Base-by-base conservation (phyloP, 257 asterid species). In the Solanum lignicaule region DNA sequence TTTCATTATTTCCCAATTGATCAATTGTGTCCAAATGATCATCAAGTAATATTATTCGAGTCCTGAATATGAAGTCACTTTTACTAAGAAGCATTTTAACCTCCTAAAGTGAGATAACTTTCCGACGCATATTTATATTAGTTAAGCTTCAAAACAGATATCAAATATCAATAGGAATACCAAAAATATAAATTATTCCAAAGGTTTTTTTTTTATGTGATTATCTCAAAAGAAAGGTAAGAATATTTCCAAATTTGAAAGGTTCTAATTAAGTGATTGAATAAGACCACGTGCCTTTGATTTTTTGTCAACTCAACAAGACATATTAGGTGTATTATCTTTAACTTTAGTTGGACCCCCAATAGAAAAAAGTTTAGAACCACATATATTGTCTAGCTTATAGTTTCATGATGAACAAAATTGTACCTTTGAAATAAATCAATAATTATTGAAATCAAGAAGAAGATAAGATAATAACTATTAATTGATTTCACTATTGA, bases 331-430 rank as follows among this genome's bases (percentile, higher is more conserved):
- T 48, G 15, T 46, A 48, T 29, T 81, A 46, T 31, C 43, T 46
- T 82, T 82, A 82, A 48, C 69, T 82, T 48, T 82, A 48, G 20
- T 48, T 82, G 86, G 86, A 82, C 43, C 85, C 58, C 11, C 16
- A 23, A 33, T 9, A 18, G 5, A 18, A 82, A 39, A 18, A 48
- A 48, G 6, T 1, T 29, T 82, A 82, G 86, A 82, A 82, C 86
- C 86, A 82, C 86, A 82, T 13, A 79, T 74, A 29, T 48, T 52
- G 41, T 82, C 43, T n/a, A 76, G 21, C 35, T 76, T n/a, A n/a
- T 38, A 48, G 41, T 4, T 29, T 46, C 29, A 81, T 46, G 41
- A 46, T 81, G 41, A 81, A 46, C 68, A 46, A 10, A 82, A 82
- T 48, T 48, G 86, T 48, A 82, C 71, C 86, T 82, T 82, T 48